A percentile compares a stretch with the other conserved stretches of the same genome.
Evolutionary conservation across 139 green algal species (phyloP).

Genomic region (Pedinophyceae sp.): DNA sequence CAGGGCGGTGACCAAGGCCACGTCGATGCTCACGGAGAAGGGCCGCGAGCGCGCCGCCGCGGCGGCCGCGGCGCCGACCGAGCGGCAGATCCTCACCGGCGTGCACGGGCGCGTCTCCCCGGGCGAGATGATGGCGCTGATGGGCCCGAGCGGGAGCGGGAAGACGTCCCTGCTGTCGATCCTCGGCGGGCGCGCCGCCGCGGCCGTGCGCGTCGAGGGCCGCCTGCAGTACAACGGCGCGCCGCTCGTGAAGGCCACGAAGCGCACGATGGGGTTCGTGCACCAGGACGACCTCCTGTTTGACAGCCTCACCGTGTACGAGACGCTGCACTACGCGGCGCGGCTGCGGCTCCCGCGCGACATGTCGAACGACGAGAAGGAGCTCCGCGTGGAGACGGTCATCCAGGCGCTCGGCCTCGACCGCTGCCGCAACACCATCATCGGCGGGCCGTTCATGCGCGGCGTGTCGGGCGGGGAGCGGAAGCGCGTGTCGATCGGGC

Average conservation of each 20-base stretch:
- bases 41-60: too few relatives aligned
- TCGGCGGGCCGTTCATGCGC: slow-evolving; percentile 50
- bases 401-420: slow-evolving; percentile 46
- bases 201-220: slow-evolving; percentile 24
- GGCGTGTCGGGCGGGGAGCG: slow-evolving; percentile 84
- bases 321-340: slow-evolving; percentile 65
- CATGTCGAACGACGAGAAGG: slow-evolving; percentile 41
- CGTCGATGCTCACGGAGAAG: too few relatives aligned
- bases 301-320: slow-evolving; percentile 55
- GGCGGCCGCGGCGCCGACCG: too few relatives aligned
- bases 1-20: too few relatives aligned
- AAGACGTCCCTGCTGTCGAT: slow-evolving; percentile 66
- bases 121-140: slow-evolving; percentile 31
- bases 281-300: slow-evolving; percentile 79
- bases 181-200: slow-evolving; percentile 36
- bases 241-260: slow-evolving; percentile 37
- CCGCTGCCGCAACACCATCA: slow-evolving; percentile 69
- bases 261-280: slow-evolving; percentile 50
- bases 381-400: slow-evolving; percentile 46
- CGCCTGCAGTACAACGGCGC: slow-evolving; percentile 51
- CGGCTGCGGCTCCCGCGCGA: slow-evolving; percentile 53
- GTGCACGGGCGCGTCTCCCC: slow-evolving; percentile 20
- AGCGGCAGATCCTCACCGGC: slow-evolving; percentile 19
- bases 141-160: slow-evolving; percentile 49
- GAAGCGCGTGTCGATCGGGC: slow-evolving; percentile 74